Conservation (phyloP, 2,329 filamentous ascomycete species). For the Coniochaeta sp. region DNA sequence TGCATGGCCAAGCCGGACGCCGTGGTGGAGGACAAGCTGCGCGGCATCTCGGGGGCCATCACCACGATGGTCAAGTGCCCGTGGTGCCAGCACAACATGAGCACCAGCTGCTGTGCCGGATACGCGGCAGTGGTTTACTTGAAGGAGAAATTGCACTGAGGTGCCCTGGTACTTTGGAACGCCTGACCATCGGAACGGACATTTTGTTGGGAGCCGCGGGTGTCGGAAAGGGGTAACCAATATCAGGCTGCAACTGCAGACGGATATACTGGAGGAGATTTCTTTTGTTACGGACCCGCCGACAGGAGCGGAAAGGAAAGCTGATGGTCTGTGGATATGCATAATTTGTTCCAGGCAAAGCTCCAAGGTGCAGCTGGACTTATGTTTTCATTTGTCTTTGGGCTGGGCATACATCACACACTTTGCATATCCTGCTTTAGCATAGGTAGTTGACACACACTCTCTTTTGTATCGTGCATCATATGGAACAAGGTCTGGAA, state of each 20-base stretch:
- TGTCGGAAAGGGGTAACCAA: neutral
- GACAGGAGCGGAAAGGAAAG: neutral
- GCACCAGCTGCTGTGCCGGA: conserved; percentile 59
- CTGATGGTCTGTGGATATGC: neutral
- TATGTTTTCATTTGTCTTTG: neutral
- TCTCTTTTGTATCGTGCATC: neutral
- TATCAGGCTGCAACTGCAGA: neutral
- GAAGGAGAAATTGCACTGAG: conserved; percentile 51
- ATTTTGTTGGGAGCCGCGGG: neutral
- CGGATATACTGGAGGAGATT: neutral
- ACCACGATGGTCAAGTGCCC: conserved; percentile 60
- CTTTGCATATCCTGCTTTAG: conserved; percentile 1
- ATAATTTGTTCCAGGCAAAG: neutral
- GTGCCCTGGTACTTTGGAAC: neutral
- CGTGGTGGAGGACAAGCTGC: conserved; percentile 40
- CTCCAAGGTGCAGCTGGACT: neutral
- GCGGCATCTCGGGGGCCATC: conserved; percentile 48
- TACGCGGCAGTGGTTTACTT: conserved; percentile 61
- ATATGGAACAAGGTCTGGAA: neutral
- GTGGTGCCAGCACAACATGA: conserved; percentile 68
- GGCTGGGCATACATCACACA: neutral
- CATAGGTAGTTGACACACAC: neutral
- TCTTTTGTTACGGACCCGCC: neutral
- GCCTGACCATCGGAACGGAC: neutral
- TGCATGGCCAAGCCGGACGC: conserved; percentile 55